phyloP scores from a whole-genome alignment of 2,329 filamentous ascomycete species.

The Cladosporium sp. region DNA sequence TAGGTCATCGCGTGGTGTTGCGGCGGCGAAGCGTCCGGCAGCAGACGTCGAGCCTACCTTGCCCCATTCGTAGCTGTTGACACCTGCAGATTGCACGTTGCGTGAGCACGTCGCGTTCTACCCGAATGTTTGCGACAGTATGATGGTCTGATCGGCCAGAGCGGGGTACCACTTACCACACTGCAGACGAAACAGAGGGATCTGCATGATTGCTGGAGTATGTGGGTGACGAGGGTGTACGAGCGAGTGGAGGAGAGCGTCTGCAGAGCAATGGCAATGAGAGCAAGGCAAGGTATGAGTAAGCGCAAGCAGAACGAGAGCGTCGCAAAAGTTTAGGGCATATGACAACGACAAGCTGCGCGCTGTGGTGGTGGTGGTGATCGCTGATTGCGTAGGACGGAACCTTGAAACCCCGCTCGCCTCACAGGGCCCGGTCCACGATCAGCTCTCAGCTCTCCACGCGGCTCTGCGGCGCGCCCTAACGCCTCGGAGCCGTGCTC shows the following conservation, averaged over 20 bases:
- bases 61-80: constrained; percentile 99
- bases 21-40: constrained; percentile 82
- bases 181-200: constrained; percentile 79
- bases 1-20: constrained; percentile 71
- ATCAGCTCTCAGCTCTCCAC: not conserved
- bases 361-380: not conserved
- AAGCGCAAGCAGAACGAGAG: not conserved
- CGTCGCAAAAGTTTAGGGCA: not conserved
- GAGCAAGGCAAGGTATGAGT: no score
- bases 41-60: constrained; percentile 85
- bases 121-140: not conserved
- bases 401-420: not conserved
- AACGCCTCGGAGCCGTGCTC: no score
- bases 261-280: not conserved
- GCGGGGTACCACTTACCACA: constrained; percentile 51
- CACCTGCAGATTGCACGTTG: constrained; percentile 53
- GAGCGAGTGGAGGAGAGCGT: not conserved
- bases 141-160: not conserved
- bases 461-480: constrained; percentile 1
- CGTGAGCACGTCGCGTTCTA: constrained; percentile 21
- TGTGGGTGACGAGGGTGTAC: not conserved
- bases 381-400: not conserved
- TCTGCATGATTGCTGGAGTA: constrained; percentile 53
- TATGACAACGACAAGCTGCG: no score
- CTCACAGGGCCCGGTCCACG: no score